Percentiles rank a stretch among this genome's conserved stretches.
Conservation (phyloP, 768 basidiomycete genomes). For the Kwoniella shandongensis region DNA sequence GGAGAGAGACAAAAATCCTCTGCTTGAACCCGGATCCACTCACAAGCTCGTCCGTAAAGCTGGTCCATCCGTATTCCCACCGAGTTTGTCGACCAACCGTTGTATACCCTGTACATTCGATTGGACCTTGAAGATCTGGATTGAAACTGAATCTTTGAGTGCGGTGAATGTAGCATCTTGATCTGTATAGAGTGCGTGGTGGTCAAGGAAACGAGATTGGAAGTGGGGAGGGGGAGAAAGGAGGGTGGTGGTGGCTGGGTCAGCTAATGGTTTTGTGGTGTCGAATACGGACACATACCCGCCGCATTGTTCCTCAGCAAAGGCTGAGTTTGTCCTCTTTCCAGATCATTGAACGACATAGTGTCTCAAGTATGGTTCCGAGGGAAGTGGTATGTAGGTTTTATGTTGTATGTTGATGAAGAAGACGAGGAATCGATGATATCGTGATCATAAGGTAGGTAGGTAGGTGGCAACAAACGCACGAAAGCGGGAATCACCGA, state of each 20-base stretch:
- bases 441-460: no score
- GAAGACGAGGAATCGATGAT: no score
- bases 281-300: conserved; percentile 28
- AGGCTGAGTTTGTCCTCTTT: conserved; percentile 46
- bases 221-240: conserved; percentile 6
- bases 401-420: neutral
- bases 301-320: conserved; percentile 32
- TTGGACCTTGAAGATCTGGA: conserved; percentile 99
- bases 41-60: conserved; percentile 79
- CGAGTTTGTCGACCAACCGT: conserved; percentile 94
- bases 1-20: no score
- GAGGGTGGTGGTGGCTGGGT: no score
- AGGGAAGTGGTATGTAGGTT: neutral
- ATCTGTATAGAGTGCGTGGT: conserved; percentile 34
- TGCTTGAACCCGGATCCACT: conserved; percentile 49
- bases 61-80: conserved; percentile 76
- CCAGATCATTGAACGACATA: conserved; percentile 52
- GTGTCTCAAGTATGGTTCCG: neutral
- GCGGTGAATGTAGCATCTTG: conserved; percentile 72
- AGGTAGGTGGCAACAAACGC: no score
- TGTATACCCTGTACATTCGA: conserved; percentile 93
- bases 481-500: neutral
- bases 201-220: no score
- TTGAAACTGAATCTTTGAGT: conserved; percentile 58
- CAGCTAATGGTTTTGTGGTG: neutral